Evolutionary conservation across 2,329 filamentous ascomycete species (phyloP), one percentile per base, ranked within the genome.

Genomic region (Epichloe festucae): DNA sequence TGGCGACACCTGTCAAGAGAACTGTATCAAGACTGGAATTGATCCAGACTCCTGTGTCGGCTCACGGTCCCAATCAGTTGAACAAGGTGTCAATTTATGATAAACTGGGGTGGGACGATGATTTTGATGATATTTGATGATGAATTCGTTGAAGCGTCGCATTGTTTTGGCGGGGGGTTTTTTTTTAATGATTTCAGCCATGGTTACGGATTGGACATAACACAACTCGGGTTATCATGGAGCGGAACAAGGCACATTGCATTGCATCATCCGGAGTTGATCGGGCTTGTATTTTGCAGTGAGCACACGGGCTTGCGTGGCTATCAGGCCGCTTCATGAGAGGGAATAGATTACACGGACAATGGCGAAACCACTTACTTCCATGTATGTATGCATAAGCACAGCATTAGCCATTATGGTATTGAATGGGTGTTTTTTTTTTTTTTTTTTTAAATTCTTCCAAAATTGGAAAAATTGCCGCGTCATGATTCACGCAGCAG

Each of bases 101-200:
- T 58, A 67, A 67, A 56, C 62, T 81, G 42, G 78, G 78, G 45
- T 82, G 78, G 78, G 76, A 80, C 59, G 72, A 79, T 53, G 76
- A 80, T 54, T 67, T 72, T 60, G 73, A 79, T 60, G 69, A 72
- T 61, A 61, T 70, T 63, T 66, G 23, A 27, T 27, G 54, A 68
- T 64, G 65, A 68, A 52, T 50, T 31, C 44, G 46, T 48, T 35
- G 35, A 15, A 50, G 6, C 45, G 34, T 14, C 15, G 40, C 42
- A 48, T 46, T 47, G 49, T 52, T 53, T 43, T 58, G 56, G 48
- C 46, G 17, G 17, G 17, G 17, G 17, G 40, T 53, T 51, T 27
- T 23, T 27, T 45, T 45, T 44, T 21, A 4, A 34, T 45, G 23
- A n/a, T 21, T 23, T 47, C 4, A 15, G 4, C 15, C 21, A 12